A percentile compares a stretch with the other conserved stretches of the same genome.
Evolutionary conservation across 2,329 filamentous ascomycete species (phyloP).

Genomic region (Penicillium oxalicum): DNA sequence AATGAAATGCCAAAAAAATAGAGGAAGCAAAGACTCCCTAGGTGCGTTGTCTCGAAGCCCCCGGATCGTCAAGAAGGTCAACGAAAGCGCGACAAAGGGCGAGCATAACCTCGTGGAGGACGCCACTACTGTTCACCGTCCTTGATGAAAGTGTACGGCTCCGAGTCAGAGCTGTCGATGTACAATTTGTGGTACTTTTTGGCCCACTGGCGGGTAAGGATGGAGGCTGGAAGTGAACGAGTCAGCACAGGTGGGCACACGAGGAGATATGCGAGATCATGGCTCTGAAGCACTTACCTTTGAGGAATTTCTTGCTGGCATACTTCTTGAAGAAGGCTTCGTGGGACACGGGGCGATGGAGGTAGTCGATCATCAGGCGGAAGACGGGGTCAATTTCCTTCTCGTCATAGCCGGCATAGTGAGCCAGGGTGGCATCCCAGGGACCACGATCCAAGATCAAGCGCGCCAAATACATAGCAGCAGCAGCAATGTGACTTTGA

Average conservation of each 20-base stretch:
- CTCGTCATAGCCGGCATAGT: constrained; percentile 91
- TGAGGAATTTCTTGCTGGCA: constrained; percentile 97
- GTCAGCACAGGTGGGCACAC: constrained; percentile 15
- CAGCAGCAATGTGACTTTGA: constrained; percentile 84
- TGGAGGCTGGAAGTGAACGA: constrained; percentile 59
- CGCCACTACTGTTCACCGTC: constrained; percentile 26
- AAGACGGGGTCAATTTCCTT: constrained; percentile 90
- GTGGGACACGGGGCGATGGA: constrained; percentile 81
- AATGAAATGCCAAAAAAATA: constrained; percentile 38
- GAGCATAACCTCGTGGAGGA: constrained; percentile 23
- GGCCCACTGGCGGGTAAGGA: constrained; percentile 86
- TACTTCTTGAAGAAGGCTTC: constrained; percentile 99
- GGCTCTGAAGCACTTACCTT: constrained; percentile 58
- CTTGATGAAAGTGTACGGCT: constrained; percentile 30
- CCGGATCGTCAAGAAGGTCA: constrained; percentile 22
- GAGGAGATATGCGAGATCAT: neutral
- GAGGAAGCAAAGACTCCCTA: constrained; percentile 27
- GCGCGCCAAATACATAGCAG: constrained; percentile 90
- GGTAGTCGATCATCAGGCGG: constrained; percentile 92
- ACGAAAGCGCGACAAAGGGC: constrained; percentile 18
- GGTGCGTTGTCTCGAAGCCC: constrained; percentile 16
- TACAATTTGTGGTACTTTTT: constrained; percentile 61
- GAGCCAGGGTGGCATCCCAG: constrained; percentile 83
- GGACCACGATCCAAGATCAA: constrained; percentile 83
- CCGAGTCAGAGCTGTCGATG: constrained; percentile 29